These are phyloP conservation scores for Mycena latifolia DNA, from an alignment of 768 basidiomycete genomes.

Conservation along the genomic window DNA sequence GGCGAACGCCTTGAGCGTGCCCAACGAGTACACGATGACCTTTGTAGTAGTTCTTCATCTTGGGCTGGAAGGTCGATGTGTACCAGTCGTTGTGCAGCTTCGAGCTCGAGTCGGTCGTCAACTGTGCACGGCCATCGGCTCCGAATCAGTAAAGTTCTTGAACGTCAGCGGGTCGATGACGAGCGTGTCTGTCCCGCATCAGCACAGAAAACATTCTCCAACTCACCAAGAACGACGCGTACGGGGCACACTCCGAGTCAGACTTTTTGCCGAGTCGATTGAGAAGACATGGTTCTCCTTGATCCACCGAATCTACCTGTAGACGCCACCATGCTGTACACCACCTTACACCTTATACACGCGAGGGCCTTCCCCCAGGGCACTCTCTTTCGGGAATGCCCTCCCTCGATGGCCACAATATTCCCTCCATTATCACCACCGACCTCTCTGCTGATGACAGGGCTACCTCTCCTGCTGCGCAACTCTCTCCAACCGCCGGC, in stretches of 20 bases:
- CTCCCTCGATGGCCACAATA: slow-evolving; percentile 27
- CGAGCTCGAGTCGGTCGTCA: slow-evolving; percentile 57
- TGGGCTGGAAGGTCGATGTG: slow-evolving; percentile 73
- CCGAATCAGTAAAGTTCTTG: slow-evolving; percentile 74
- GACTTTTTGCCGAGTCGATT: too few species aligned
- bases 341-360: too few species aligned
- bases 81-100: slow-evolving; percentile 82
- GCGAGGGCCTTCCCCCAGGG: neutral
- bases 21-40: slow-evolving; percentile 79
- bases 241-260: too few species aligned
- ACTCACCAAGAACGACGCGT: slow-evolving; percentile 70
- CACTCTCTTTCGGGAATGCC: slow-evolving; percentile 20
- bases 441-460: slow-evolving; percentile 24
- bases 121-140: slow-evolving; percentile 77
- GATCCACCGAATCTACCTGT: too few species aligned
- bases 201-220: too few species aligned
- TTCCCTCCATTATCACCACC: slow-evolving; percentile 30
- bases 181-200: slow-evolving; percentile 54
- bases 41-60: slow-evolving; percentile 82
- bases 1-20: slow-evolving; percentile 60
- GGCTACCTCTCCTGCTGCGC: slow-evolving; percentile 23
- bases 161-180: slow-evolving; percentile 69
- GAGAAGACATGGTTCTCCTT: too few species aligned
- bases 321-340: too few species aligned
- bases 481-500: slow-evolving; percentile 16